A percentile compares a stretch with the other conserved stretches of the same genome.
Conservation (phyloP, 306 rosid genomes). For the Inga leiocalycina region DNA sequence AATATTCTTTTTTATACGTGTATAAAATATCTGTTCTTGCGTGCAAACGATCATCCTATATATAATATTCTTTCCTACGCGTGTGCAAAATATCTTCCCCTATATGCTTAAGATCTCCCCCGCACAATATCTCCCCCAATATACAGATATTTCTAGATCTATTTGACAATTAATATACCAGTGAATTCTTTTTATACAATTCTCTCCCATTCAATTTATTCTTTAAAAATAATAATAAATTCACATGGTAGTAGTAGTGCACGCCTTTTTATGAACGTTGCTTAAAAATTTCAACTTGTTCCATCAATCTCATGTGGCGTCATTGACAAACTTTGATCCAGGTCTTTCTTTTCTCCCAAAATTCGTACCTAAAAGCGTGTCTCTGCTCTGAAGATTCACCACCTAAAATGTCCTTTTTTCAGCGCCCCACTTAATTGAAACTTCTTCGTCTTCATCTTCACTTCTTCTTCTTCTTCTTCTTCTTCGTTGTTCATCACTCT, state of each 20-base stretch:
- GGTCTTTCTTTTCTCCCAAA: background rate
- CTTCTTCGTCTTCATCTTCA: background rate
- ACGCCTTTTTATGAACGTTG: background rate
- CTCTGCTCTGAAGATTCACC: background rate
- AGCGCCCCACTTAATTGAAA: background rate
- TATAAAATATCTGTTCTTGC: too few species aligned
- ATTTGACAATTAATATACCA: too few species aligned
- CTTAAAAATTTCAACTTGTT: background rate
- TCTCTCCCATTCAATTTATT: background rate
- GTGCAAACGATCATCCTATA: too few species aligned
- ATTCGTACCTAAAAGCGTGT: background rate
- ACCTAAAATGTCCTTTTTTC: background rate
- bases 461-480: background rate
- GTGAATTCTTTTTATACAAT: too few species aligned
- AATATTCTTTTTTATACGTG: too few species aligned
- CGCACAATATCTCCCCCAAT: too few species aligned
- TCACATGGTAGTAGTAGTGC: background rate
- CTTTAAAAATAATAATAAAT: background rate
- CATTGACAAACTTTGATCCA: constrained; percentile 12
- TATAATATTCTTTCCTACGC: too few species aligned
- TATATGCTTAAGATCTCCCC: too few species aligned
- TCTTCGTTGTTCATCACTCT: background rate
- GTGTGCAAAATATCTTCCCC: too few species aligned
- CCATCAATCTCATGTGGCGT: background rate
- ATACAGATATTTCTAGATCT: too few species aligned